Conservation (phyloP, 169 alveolate genomes). For the Eimeria necatrix region DNA sequence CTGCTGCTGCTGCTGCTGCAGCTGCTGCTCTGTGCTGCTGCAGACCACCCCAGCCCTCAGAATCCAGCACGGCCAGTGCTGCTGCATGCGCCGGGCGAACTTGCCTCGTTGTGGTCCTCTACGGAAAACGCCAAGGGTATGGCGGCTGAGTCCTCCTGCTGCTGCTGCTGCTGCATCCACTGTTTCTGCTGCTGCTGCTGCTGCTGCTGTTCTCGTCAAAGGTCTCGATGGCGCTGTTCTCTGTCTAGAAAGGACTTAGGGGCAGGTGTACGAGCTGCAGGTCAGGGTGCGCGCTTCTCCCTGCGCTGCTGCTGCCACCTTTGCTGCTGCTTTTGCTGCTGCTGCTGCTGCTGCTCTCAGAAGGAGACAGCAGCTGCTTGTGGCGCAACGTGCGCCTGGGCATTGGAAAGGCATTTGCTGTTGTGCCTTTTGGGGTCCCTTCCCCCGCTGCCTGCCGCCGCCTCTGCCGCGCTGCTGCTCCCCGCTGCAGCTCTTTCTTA, state of each 20-base stretch:
- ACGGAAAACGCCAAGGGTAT: background rate
- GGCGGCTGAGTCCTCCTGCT: background rate
- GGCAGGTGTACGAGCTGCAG: too few species aligned
- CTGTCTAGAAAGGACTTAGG: too few species aligned
- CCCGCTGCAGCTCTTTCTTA: constrained; percentile 36
- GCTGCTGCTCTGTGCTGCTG: constrained; percentile 27
- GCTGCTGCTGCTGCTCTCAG: constrained; percentile 45
- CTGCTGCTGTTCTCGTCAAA: background rate
- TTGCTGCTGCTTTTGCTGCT: background rate
- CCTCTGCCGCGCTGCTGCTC: constrained; percentile 25
- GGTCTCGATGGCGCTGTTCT: background rate
- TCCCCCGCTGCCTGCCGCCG: constrained; percentile 53
- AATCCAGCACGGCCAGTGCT: background rate
- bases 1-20: constrained; percentile 62
- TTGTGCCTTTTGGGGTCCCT: constrained; percentile 40
- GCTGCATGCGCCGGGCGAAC: background rate
- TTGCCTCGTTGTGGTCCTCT: background rate
- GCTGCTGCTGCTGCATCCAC: background rate
- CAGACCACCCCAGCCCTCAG: background rate
- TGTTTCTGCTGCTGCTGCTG: constrained; percentile 9
- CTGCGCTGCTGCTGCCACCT: background rate
- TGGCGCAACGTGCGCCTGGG: constrained; percentile 18
- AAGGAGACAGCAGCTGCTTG: background rate
- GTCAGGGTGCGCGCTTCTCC: background rate
- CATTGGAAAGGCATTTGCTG: constrained; percentile 21